Evolutionary conservation across 2,329 filamentous ascomycete species (phyloP), one percentile per base, ranked within the genome.

Genomic region (Calonectria fujianensis): DNA sequence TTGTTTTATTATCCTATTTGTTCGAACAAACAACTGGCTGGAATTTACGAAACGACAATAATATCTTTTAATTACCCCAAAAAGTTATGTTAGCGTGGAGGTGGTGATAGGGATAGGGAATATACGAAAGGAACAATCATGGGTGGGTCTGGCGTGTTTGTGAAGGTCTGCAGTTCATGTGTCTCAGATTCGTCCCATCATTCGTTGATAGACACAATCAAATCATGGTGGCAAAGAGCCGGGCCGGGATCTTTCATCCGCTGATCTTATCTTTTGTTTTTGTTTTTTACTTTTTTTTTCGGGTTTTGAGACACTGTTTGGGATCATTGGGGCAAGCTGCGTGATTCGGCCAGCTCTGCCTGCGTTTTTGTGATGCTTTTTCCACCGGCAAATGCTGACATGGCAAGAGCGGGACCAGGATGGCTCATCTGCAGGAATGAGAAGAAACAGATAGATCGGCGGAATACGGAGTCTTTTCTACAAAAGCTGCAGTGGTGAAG

Each of bases 101-200:
- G 32, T 41, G 57, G 24, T 41, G 35, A 35, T n/a, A 35, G 27
- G 57, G 37, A 41, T 63, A 9, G 7, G 29, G n/a, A 27, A 29
- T 29, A 41, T 37, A 63, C 24, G 57, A 41, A 29, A 29, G 57
- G 16, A 41, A 39, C 37, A 29, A 20, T 24, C n/a, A 24, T 48
- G 57, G 24, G 27, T 18, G n/a, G 27, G 24, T 29, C 10, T 18
- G 24, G 35, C 29, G n/a, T 41, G n/a, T 41, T 41, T 41, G 24
- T 39, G 35, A 63, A 29, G 14, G 35, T 41, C 37, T 41, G 18
- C 57, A 61, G n/a, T 61, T 24, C 37, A 31, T 24, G 24, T 63
- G 57, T 63, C 57, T 63, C 24, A 41, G 57, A 63, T 63, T 63
- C 39, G 57, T n/a, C 37, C 37, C 10, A 24, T 63, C n/a, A 61